phyloP scores from a whole-genome alignment of 768 basidiomycete species.

The Suillus hirtellus region DNA sequence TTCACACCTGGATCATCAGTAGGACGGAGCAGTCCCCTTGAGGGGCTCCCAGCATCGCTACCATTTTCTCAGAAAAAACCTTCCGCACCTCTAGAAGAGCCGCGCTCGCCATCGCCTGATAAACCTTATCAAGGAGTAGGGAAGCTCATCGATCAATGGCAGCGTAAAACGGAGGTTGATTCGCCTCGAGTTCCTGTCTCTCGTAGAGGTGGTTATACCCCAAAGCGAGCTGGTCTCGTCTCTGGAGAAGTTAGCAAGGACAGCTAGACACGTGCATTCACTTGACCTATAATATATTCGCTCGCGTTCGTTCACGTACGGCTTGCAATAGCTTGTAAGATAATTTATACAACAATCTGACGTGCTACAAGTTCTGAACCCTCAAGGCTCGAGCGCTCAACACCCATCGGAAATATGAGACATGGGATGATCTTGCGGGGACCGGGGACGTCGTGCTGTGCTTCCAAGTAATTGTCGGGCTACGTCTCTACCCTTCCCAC shows the following conservation, averaged over 20 bases:
- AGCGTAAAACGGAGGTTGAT: slow-evolving; percentile 68
- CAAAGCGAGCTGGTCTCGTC: slow-evolving; percentile 42
- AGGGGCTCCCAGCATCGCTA: slow-evolving; percentile 25
- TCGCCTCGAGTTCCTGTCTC: slow-evolving; percentile 33
- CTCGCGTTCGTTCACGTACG: not conserved
- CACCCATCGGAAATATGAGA: not conserved
- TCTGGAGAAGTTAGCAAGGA: slow-evolving; percentile 23
- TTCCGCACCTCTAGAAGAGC: slow-evolving; percentile 21
- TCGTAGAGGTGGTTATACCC: slow-evolving; percentile 38
- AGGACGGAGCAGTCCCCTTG: slow-evolving; percentile 20
- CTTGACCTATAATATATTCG: slow-evolving; percentile 12
- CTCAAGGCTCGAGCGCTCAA: not conserved
- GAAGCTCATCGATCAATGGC: slow-evolving; percentile 86
- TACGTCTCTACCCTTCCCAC: slow-evolving; percentile 49
- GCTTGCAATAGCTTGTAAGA: not conserved
- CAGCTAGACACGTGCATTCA: slow-evolving; percentile 14
- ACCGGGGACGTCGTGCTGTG: slow-evolving; percentile 14
- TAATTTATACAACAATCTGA: slow-evolving; percentile 8
- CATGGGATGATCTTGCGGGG: slow-evolving; percentile 1
- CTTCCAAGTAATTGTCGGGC: slow-evolving; percentile 46
- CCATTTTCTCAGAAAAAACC: slow-evolving; percentile 14
- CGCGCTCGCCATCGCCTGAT: slow-evolving; percentile 67
- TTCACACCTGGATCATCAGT: slow-evolving; percentile 17
- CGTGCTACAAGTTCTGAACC: not conserved
- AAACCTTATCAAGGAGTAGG: slow-evolving; percentile 81